phyloP scores from a whole-genome alignment of 192 early-diverging fungal genomes.

The Cetraspora pellucida region DNA sequence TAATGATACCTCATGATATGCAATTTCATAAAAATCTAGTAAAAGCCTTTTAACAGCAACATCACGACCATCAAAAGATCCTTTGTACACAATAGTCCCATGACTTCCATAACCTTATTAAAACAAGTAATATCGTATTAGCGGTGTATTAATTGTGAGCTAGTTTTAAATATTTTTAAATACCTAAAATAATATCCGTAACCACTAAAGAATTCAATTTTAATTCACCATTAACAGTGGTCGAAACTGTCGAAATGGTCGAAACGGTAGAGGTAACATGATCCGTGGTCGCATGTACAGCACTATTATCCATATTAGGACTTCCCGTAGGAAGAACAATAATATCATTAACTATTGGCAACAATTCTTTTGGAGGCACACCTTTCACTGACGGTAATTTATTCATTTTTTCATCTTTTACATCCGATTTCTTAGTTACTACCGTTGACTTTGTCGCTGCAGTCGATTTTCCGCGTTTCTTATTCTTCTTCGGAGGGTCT shows the following conservation, averaged over 20 bases:
- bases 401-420: slow-evolving; percentile 10
- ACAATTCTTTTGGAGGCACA: neutral
- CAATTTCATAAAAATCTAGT: slow-evolving; percentile 95
- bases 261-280: neutral
- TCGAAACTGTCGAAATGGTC: no score
- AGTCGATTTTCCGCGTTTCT: neutral
- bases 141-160: neutral
- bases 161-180: neutral
- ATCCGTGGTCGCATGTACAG: neutral
- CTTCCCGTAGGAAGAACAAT: neutral
- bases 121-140: neutral
- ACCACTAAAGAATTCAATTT: slow-evolving; percentile 59
- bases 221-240: slow-evolving; percentile 37
- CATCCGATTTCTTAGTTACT: neutral
- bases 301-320: neutral
- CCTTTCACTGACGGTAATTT: neutral
- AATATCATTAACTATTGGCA: neutral
- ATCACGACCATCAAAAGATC: slow-evolving; percentile 86
- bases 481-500: slow-evolving; percentile 14
- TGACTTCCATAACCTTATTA: slow-evolving; percentile 87
- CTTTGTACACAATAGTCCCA: slow-evolving; percentile 95
- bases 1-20: slow-evolving; percentile 89
- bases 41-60: slow-evolving; percentile 95
- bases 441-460: neutral
- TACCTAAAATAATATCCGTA: slow-evolving; percentile 53